Conservation (phyloP, 352 stramenopile species). For the Phytopythium oedochilum region DNA sequence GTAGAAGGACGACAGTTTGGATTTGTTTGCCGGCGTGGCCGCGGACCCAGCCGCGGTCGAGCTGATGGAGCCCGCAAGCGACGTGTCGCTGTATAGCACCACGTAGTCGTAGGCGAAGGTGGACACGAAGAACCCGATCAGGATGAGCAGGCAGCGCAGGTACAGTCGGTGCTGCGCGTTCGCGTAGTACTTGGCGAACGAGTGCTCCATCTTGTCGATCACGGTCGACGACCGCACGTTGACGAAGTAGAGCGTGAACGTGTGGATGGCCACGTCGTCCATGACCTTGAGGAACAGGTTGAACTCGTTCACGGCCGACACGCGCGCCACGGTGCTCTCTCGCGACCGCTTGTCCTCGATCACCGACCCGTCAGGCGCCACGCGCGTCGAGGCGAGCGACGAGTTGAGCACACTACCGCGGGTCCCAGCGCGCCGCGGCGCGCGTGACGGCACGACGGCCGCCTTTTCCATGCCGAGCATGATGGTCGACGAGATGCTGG, state of each 20-base stretch:
- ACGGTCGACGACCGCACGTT: constrained; percentile 64
- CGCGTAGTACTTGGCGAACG: constrained; percentile 76
- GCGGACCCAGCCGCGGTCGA: constrained; percentile 32
- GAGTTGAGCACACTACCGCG: constrained; percentile 19
- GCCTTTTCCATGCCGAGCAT: constrained; percentile 19
- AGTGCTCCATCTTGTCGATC: constrained; percentile 75
- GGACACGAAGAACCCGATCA: constrained; percentile 65
- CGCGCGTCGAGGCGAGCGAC: constrained; percentile 18
- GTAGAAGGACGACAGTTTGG: constrained; percentile 57
- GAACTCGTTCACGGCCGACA: constrained; percentile 64
- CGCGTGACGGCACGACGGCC: constrained; percentile 14
- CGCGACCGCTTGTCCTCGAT: constrained; percentile 25
- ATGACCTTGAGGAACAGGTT: constrained; percentile 78
- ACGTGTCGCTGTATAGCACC: constrained; percentile 44
- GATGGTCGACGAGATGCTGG: constrained; percentile 36
- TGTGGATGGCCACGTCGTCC: constrained; percentile 78
- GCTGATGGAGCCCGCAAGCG: constrained; percentile 5
- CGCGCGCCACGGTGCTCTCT: constrained; percentile 47
- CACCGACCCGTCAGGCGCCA: constrained; percentile 24
- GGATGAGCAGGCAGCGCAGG: constrained; percentile 42
- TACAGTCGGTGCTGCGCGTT: constrained; percentile 65
- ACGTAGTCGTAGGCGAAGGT: constrained; percentile 78
- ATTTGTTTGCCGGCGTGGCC: constrained; percentile 16
- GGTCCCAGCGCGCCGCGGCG: background rate
- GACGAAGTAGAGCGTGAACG: constrained; percentile 79